phyloP scores from a whole-genome alignment of 1,284 basidiomycete genomes.

The Lentinula novae-zelandiae region DNA sequence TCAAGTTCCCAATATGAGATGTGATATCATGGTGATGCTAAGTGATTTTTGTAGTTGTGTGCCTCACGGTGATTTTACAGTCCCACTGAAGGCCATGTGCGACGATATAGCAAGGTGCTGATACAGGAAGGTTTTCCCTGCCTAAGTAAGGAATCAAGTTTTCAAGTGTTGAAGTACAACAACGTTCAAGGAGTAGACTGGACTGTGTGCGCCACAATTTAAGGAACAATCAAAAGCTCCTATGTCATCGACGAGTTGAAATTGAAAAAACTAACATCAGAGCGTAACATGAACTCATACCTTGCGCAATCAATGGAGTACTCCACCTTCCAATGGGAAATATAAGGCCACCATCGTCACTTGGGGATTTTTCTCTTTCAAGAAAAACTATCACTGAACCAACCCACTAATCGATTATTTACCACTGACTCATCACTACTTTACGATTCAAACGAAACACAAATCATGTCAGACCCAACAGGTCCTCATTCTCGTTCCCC shows the following conservation, averaged over 20 bases:
- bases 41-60: too few relatives aligned
- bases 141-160: too few relatives aligned
- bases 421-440: neutral
- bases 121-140: too few relatives aligned
- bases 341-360: neutral
- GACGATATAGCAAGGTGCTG: too few relatives aligned
- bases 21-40: slow-evolving; percentile 6
- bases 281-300: slow-evolving; percentile 1
- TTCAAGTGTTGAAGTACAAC: too few relatives aligned
- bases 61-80: too few relatives aligned
- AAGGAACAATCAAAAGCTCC: neutral
- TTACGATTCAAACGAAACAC: neutral
- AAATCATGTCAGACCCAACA: slow-evolving; percentile 3
- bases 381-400: neutral
- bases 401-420: neutral
- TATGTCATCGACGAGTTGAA: neutral
- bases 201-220: too few relatives aligned
- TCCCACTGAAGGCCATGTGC: too few relatives aligned
- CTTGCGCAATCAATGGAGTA: slow-evolving; percentile 2
- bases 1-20: neutral
- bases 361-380: neutral
- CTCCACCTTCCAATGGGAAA: neutral
- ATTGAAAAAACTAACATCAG: neutral
- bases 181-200: too few relatives aligned
- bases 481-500: slow-evolving; percentile 12